Base-by-base conservation (phyloP, 441 rosid species). In the Brassica balearica region DNA sequence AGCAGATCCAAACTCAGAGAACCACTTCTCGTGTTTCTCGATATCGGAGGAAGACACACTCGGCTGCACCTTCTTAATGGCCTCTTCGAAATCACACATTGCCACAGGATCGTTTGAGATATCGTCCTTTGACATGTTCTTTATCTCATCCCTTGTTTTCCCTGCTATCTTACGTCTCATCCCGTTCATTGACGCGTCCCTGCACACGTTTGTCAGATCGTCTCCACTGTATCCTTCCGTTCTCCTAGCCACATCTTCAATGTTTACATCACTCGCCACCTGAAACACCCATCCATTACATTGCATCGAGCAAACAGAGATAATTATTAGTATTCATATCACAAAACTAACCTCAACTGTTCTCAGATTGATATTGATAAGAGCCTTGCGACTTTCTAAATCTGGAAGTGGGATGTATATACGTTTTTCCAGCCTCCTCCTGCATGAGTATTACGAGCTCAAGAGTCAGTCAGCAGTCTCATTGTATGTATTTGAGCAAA, bases 161-260 rank as follows among this genome's bases (percentile, higher is more conserved):
- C 99, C 99, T 0, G 97, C 98, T 82, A 96, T 96, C 84, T 96
- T 96, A 27, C 98, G 97, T 83, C 99, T 92, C 98, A 96, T 96
- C 53, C 99, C 98, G 66, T 96, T 94, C 84, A 96, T 85, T 58
- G 99, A 96, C 66, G 99, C 99, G 73, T 96, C 99, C 8, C 98
- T 88, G 67, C 99, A 96, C 71, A 96, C 96, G 63, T 92, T 96
- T 5, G 99, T 94, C 71, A 96, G 96, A 88, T 96, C 99, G 58
- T 96, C 98, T 80, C 99, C 99, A 86, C 97, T 96, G 82, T 96
- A 94, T 74, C 99, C 98, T 0, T 94, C 96, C 12, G 98, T 92
- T 80, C 89, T 85, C 58, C 90, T 87, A 72, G 99, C 97, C 78
- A 94, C 99, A 27, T 91, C 97, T 72, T 96, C 98, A 3, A 92